A percentile compares a stretch with the other conserved stretches of the same genome.
Evolutionary conservation across 2,329 filamentous ascomycete genomes (phyloP).

Genomic region (Trematosphaeria pertusa): DNA sequence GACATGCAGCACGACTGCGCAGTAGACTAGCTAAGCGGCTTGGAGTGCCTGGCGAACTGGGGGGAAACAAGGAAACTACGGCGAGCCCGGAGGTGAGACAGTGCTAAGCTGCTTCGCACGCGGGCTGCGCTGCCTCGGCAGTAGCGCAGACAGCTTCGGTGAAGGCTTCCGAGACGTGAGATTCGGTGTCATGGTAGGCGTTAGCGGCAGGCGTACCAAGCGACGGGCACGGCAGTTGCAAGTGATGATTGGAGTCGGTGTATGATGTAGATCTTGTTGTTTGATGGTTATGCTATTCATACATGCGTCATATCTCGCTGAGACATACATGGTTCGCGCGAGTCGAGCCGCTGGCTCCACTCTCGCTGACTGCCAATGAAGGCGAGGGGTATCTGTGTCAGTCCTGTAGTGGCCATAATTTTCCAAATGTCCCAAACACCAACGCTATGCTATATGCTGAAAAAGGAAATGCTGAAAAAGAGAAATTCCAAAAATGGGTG

Average conservation of each 20-base stretch:
- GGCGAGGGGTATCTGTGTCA: slow-evolving; percentile 39
- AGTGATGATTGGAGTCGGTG: too few relatives aligned
- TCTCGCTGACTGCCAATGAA: slow-evolving; percentile 23
- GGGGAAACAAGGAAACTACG: neutral
- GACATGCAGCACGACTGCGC: too few relatives aligned
- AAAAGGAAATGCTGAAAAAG: slow-evolving; percentile 20
- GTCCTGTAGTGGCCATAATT: slow-evolving; percentile 11
- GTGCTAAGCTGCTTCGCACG: neutral
- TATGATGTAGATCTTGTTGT: too few relatives aligned
- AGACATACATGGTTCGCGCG: neutral
- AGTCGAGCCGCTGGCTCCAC: neutral
- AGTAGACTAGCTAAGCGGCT: too few relatives aligned
- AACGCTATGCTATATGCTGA: slow-evolving; percentile 42
- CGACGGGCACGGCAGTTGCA: neutral
- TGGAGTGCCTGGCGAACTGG: too few relatives aligned
- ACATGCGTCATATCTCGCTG: slow-evolving; percentile 1
- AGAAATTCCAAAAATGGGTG: slow-evolving; percentile 7
- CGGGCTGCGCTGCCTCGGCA: too few relatives aligned
- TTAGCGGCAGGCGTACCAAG: neutral
- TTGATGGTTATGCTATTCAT: slow-evolving; percentile 5
- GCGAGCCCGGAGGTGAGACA: neutral
- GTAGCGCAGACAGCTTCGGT: too few relatives aligned
- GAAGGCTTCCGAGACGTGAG: too few relatives aligned
- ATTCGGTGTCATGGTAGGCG: too few relatives aligned
- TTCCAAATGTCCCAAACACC: slow-evolving; percentile 29